Conservation (phyloP, 1,139 yeast species). For the Pichia sp. region DNA sequence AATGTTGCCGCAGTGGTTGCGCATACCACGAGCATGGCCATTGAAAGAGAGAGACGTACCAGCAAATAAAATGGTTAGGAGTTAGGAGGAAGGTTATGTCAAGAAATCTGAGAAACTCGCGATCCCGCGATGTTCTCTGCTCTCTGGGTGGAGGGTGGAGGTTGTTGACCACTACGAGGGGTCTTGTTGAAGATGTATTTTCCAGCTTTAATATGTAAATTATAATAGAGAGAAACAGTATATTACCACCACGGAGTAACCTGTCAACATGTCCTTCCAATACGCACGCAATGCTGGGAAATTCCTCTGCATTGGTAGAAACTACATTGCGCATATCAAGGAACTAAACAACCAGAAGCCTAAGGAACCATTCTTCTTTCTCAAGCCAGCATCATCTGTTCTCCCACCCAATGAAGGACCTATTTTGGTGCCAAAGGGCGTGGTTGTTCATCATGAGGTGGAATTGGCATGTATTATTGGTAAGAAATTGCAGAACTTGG, state of each 20-base stretch:
- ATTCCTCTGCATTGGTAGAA: slow-evolving; percentile 91
- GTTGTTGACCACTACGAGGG: not conserved
- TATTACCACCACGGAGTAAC: too few species aligned
- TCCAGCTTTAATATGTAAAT: too few species aligned
- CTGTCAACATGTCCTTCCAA: slow-evolving; percentile 49
- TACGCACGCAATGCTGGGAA: slow-evolving; percentile 67
- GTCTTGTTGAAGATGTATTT: not conserved
- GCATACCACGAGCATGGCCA: slow-evolving; percentile 19
- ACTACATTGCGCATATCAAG: slow-evolving; percentile 89
- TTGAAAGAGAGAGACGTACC: slow-evolving; percentile 18
- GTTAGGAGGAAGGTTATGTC: too few species aligned
- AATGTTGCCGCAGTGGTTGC: slow-evolving; percentile 28
- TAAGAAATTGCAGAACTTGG: slow-evolving; percentile 54
- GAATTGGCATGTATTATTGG: slow-evolving; percentile 80
- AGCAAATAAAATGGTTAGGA: too few species aligned
- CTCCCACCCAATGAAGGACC: slow-evolving; percentile 64
- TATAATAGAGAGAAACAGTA: too few species aligned
- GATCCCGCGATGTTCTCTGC: too few species aligned
- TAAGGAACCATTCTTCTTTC: slow-evolving; percentile 79
- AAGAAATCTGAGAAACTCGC: too few species aligned
- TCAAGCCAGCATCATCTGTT: slow-evolving; percentile 73
- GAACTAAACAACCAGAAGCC: slow-evolving; percentile 82
- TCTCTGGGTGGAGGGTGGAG: not conserved
- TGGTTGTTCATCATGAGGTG: slow-evolving; percentile 82
- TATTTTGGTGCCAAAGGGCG: slow-evolving; percentile 75